Evolutionary conservation across 768 basidiomycete species (phyloP).

Genomic region (Amanita subjunquillea): DNA sequence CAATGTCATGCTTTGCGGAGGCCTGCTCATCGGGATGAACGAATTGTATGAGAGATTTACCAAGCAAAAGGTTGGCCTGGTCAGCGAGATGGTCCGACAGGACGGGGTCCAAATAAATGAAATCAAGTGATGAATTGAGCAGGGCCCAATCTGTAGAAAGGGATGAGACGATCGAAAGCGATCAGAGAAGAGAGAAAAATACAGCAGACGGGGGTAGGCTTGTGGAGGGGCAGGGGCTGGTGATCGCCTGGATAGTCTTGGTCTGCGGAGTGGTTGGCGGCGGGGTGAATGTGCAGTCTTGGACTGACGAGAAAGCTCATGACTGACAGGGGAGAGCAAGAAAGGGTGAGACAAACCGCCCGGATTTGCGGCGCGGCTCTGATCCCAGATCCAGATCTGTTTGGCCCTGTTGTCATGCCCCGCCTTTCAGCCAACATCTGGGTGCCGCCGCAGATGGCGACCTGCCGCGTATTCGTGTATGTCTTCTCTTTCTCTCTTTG

Average conservation of each 20-base stretch:
- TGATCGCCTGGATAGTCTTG: conserved; percentile 24
- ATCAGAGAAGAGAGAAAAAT: conserved; percentile 43
- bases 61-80: conserved; percentile 60
- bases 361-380: conserved; percentile 2
- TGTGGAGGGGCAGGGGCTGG: conserved; percentile 29
- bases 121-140: conserved; percentile 63
- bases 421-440: conserved; percentile 61
- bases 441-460: conserved; percentile 89
- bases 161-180: conserved; percentile 24
- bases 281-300: conserved; percentile 7
- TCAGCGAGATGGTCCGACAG: conserved; percentile 60
- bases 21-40: conserved; percentile 80
- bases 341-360: conserved; percentile 9
- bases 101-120: conserved; percentile 80
- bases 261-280: conserved; percentile 8
- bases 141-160: conserved; percentile 64
- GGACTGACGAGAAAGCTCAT: conserved; percentile 16
- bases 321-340: conserved; percentile 8
- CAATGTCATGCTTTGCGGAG: conserved; percentile 65
- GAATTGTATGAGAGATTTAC: conserved; percentile 62
- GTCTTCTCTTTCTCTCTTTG: conserved; percentile 9
- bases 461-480: conserved; percentile 61
- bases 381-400: conserved; percentile 22
- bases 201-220: conserved; percentile 65
- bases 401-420: conserved; percentile 12